Evolutionary conservation across 352 stramenopile species (phyloP), one percentile per base, ranked within the genome.

Genomic region (Phytophthora podocarpi): DNA sequence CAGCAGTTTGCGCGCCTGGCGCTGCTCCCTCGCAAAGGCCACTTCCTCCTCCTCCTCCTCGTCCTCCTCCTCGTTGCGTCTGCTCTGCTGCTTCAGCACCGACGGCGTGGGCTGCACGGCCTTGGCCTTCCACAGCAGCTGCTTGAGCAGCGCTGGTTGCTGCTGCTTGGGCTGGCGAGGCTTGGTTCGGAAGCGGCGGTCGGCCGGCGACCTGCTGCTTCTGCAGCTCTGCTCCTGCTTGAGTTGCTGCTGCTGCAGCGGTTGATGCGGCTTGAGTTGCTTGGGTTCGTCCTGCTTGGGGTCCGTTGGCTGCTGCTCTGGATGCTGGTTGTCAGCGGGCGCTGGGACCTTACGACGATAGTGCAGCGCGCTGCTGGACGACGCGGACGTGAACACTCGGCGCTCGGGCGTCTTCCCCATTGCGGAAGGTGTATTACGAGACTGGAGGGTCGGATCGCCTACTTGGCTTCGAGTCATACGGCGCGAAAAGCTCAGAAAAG

Each of bases 71-170:
- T 41, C 34, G 3, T 20, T 55, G 49, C 30, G 13, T 2, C 56
- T 43, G 12, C 35, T 24, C n/a, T 32, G 16, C 34, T 62, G 15
- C 37, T 62, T 21, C 15, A 39, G 20, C 9, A 42, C 30, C 1
- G 21, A 24, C 5, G 52, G 39, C 27, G 64, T 40, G 10, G 55
- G 55, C 34, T 72, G 72, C 34, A 60, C 49, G 3, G 24, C 30
- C 54, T 90, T 90, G 35, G 70, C 74, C 54, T 88, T 87, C 80
- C 80, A 90, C 26, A 85, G 62, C 30, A 87, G 28, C 47, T 87
- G 76, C 69, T 87, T 88, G n/a, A 85, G 52, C 27, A 83, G 48
- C 5, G 45, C 34, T 8, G 53, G 58, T 37, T 64, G 53, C 24
- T 67, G 56, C 31, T 43, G 49, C 27, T 55, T 58, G 18, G 23